Evolutionary conservation across 2,329 filamentous ascomycete genomes (phyloP), one percentile per base, ranked within the genome.

Genomic region (Verticillium longisporum): DNA sequence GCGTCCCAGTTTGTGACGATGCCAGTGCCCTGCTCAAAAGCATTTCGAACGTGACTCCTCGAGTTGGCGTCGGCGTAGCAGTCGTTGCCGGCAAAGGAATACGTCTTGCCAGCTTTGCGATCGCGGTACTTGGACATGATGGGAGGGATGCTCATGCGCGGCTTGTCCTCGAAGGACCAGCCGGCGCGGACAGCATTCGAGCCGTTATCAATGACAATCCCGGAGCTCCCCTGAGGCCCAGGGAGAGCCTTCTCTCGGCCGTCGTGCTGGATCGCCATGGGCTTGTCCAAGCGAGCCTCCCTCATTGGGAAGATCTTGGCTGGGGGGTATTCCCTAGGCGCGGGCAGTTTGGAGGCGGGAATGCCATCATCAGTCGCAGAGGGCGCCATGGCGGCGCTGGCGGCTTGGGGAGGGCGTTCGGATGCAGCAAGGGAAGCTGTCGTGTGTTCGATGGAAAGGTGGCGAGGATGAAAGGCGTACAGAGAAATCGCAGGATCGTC

Each of bases 161-260:
- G 95, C n/a, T 81, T 79, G 64, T 86, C 80, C 70, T 98, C 94
- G 72, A 96, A 96, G 7, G 93, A 97, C 93, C 94, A 99, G 66
- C 95, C 95, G 59, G 94, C 94, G 75, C 96, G 92, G 62, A 97
- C 86, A 36, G 88, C 82, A 59, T 90, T 96, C 26, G 94, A 95
- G 67, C 93, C 95, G 89, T 97, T 97, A 78, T 99, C 95, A 71
- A 99, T 98, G 64, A 99, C 91, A 70, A 99, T 97, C 58, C 92
- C 91, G 58, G 88, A 90, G 55, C 79, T 77, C 61, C 78, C 82
- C 18, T 6, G n/a, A 21, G 82, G 77, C 26, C 71, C 73, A 61
- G 84, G 77, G 58, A 84, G 81, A 63, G 91, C 93, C 67, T 83
- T 81, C 68, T 85, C 82, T 70, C 89, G 92, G 56, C 90, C 91